A percentile compares a stretch with the other conserved stretches of the same genome.
Conservation (phyloP, 371 early-diverging fungal species). For the Rhizopus delemar region DNA sequence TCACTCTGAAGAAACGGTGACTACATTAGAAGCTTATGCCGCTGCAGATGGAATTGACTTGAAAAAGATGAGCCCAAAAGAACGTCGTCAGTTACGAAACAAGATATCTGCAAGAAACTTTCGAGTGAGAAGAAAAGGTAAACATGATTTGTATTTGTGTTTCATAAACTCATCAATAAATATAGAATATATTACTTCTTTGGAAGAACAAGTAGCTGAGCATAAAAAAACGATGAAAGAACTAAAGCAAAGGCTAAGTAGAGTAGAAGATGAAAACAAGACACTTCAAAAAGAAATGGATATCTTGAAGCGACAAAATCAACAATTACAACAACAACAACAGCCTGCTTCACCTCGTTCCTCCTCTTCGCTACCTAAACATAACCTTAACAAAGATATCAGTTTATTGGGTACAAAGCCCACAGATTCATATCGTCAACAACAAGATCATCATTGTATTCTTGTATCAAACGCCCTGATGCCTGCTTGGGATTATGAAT, state of each 20-base stretch:
- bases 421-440: constrained; percentile 50
- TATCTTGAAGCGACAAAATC: constrained; percentile 42
- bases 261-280: constrained; percentile 61
- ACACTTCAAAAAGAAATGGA: constrained; percentile 60
- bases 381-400: constrained; percentile 50
- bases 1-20: constrained; percentile 18
- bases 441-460: constrained; percentile 36
- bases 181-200: constrained; percentile 77
- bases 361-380: constrained; percentile 38
- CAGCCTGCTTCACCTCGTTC: constrained; percentile 36
- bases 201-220: constrained; percentile 76
- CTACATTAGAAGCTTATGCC: constrained; percentile 32
- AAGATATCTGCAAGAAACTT: constrained; percentile 90
- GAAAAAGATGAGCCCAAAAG: constrained; percentile 75
- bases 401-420: constrained; percentile 50
- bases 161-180: not conserved
- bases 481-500: constrained; percentile 48
- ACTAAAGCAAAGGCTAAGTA: constrained; percentile 45
- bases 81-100: constrained; percentile 84
- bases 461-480: constrained; percentile 53
- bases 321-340: constrained; percentile 14
- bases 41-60: constrained; percentile 44
- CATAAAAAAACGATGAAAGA: constrained; percentile 62
- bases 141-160: constrained; percentile 7
- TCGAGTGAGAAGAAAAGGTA: constrained; percentile 85